These are phyloP conservation scores for Paxillus ammoniavirescens DNA, from an alignment of 768 basidiomycete species.

Conservation along the genomic window DNA sequence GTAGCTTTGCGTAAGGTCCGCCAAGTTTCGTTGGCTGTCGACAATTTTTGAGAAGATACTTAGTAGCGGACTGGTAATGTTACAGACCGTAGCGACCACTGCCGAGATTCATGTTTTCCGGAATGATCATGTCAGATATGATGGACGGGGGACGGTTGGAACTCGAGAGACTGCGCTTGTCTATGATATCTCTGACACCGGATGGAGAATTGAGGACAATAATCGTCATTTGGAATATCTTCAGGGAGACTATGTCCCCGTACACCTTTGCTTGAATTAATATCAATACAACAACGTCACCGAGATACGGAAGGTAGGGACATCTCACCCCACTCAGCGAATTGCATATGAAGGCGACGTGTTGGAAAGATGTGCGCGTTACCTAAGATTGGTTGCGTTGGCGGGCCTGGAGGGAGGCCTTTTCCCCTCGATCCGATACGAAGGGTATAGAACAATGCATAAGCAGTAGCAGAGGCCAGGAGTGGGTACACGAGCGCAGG, in stretches of 20 bases:
- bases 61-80: not conserved
- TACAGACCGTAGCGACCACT: conserved; percentile 5
- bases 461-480: not conserved
- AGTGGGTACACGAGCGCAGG: not conserved
- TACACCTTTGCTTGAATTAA: not conserved
- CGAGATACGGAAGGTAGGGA: not conserved
- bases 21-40: conserved; percentile 4
- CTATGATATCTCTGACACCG: conserved; percentile 20
- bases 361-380: conserved; percentile 23
- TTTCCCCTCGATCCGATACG: conserved; percentile 9
- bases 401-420: conserved; percentile 24
- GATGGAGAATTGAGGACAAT: conserved; percentile 4
- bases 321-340: not conserved
- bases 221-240: conserved; percentile 1
- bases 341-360: conserved; percentile 9
- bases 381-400: conserved; percentile 23
- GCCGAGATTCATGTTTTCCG: conserved; percentile 5
- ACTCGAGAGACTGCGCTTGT: conserved; percentile 18
- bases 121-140: conserved; percentile 16
- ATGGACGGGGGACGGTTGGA: conserved; percentile 18
- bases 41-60: not conserved
- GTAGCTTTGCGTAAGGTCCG: not conserved
- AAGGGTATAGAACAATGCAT: not conserved
- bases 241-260: not conserved
- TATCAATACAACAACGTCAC: no score